These are phyloP conservation scores for Hypoxylon sp. DNA, from an alignment of 2,329 filamentous ascomycete genomes.

Conservation along the genomic window DNA sequence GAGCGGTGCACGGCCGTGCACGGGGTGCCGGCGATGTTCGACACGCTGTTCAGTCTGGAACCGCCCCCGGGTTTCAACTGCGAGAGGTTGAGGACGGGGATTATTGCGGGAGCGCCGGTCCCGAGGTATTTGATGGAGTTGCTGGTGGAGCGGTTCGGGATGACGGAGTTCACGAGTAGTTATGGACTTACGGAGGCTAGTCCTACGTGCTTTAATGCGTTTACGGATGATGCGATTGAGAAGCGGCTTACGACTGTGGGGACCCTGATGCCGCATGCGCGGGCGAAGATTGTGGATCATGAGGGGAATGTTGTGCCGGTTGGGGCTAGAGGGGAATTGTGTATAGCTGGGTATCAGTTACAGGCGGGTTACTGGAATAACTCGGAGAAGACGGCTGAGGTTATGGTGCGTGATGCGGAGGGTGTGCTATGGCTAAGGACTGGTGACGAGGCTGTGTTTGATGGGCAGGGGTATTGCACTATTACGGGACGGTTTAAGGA, in stretches of 20 bases:
- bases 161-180: constrained; percentile 79
- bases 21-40: constrained; percentile 88
- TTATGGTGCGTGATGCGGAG: constrained; percentile 66
- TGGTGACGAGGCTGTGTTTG: constrained; percentile 77
- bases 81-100: constrained; percentile 76
- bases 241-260: constrained; percentile 79
- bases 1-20: constrained; percentile 81
- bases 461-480: constrained; percentile 76
- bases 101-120: constrained; percentile 83
- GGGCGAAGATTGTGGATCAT: constrained; percentile 81
- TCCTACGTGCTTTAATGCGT: constrained; percentile 85
- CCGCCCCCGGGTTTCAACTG: constrained; percentile 58
- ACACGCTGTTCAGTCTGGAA: constrained; percentile 68
- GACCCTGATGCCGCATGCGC: constrained; percentile 79
- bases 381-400: constrained; percentile 77
- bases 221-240: constrained; percentile 77
- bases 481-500: constrained; percentile 85
- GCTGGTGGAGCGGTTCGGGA: constrained; percentile 77
- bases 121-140: constrained; percentile 81
- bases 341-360: constrained; percentile 82
- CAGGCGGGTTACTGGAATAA: constrained; percentile 78
- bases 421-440: constrained; percentile 74
- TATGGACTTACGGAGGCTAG: constrained; percentile 83
- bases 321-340: constrained; percentile 79
- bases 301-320: constrained; percentile 75